A percentile compares a stretch with the other conserved stretches of the same genome.
phyloP scores from a whole-genome alignment of 2,329 filamentous ascomycete species.

The Colletotrichum phormii region DNA sequence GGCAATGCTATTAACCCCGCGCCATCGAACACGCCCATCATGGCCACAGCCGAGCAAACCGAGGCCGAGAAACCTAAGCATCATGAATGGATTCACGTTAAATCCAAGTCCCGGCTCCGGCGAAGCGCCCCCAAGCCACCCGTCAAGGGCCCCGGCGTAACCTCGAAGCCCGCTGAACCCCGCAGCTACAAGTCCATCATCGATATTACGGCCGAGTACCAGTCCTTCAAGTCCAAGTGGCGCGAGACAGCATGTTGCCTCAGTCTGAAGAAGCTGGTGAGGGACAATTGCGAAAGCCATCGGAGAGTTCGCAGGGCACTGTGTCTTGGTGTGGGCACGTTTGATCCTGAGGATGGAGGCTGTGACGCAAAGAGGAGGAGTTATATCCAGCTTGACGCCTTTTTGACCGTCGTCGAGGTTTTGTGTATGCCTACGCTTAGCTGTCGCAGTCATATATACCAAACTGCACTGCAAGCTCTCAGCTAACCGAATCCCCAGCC shows the following conservation, averaged over 20 bases:
- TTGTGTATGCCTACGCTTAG: conserved; percentile 54
- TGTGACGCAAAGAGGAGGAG: conserved; percentile 59
- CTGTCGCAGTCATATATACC: neutral
- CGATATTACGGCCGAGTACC: conserved; percentile 47
- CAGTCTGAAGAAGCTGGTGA: conserved; percentile 49
- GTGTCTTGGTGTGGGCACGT: conserved; percentile 67
- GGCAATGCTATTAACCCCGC: neutral
- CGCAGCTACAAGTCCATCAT: conserved; percentile 35
- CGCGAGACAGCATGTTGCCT: conserved; percentile 42
- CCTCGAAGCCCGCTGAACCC: conserved; percentile 9
- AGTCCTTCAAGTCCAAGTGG: conserved; percentile 43
- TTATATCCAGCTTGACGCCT: conserved; percentile 65
- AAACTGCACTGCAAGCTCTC: neutral
- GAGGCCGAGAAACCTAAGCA: conserved; percentile 14
- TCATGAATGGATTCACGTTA: conserved; percentile 40
- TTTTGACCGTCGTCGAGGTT: conserved; percentile 58
- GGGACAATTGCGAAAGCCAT: conserved; percentile 37
- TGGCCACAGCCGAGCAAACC: conserved; percentile 16
- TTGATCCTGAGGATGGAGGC: conserved; percentile 61
- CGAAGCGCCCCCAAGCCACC: conserved; percentile 14
- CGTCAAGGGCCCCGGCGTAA: neutral
- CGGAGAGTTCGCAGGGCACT: conserved; percentile 55
- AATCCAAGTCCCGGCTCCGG: conserved; percentile 36
- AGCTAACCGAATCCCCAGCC: conserved; percentile 17
- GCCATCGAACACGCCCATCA: neutral